These are phyloP conservation scores for Zoysia pacifica DNA, from an alignment of 176 grass and related monocot genomes.

Conservation along the genomic window DNA sequence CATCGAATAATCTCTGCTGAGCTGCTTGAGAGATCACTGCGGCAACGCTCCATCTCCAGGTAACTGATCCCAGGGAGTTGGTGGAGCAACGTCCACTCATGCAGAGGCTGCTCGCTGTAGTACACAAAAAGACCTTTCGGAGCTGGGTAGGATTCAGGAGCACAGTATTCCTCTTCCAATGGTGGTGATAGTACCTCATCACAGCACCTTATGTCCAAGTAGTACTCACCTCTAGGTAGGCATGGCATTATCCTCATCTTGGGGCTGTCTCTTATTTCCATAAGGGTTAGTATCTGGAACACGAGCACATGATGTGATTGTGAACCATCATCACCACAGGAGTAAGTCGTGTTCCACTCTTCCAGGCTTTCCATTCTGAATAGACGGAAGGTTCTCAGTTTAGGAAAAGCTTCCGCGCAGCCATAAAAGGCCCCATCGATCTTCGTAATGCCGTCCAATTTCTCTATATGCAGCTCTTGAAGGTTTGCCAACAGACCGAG, in stretches of 20 bases:
- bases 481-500: slow-evolving; percentile 1
- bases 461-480: neutral
- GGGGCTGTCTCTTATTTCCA: neutral
- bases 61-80: neutral
- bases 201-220: neutral
- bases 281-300: neutral
- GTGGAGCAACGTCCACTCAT: neutral
- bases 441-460: neutral
- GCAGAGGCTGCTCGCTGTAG: neutral
- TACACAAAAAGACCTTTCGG: neutral
- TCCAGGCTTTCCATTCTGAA: neutral
- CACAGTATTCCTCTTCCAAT: neutral
- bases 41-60: neutral
- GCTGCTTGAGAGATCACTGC: neutral
- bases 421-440: neutral
- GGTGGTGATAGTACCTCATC: neutral
- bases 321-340: neutral
- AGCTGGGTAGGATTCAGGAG: neutral
- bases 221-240: neutral
- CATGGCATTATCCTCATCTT: neutral
- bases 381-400: neutral
- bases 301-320: neutral
- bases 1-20: neutral
- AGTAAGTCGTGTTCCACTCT: neutral
- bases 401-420: neutral